A percentile compares a stretch with the other conserved stretches of the same genome.
Conservation (phyloP, 1,139 yeast genomes). For the Scheffersomyces illinoinensis region DNA sequence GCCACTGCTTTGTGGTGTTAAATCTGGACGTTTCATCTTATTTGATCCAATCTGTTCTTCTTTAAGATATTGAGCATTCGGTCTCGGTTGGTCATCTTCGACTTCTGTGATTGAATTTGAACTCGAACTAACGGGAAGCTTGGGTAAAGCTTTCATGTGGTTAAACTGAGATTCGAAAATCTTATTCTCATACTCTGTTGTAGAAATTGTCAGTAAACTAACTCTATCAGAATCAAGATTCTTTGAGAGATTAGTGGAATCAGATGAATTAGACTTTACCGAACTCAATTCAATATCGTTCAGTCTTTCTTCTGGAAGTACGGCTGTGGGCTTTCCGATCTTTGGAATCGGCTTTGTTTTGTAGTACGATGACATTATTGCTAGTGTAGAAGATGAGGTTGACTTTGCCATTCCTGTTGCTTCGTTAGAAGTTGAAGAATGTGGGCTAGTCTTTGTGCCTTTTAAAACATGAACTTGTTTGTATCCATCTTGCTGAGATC, state of each 20-base stretch:
- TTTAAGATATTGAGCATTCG: not conserved
- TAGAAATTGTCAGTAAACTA: slow-evolving; percentile 49
- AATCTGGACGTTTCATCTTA: not conserved
- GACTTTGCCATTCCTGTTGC: not conserved
- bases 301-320: not conserved
- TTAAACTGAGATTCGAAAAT: slow-evolving; percentile 54
- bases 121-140: slow-evolving; percentile 10
- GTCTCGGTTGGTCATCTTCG: not conserved
- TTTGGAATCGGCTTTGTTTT: slow-evolving; percentile 1
- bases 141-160: slow-evolving; percentile 30
- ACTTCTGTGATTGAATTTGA: not conserved
- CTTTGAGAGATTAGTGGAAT: not conserved
- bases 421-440: not conserved
- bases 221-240: slow-evolving; percentile 25
- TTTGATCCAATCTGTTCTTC: not conserved
- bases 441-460: not conserved
- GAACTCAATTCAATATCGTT: not conserved
- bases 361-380: not conserved
- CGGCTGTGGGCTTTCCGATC: not conserved
- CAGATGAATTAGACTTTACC: not conserved
- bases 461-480: slow-evolving; percentile 28
- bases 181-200: slow-evolving; percentile 56
- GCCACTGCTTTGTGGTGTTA: not conserved
- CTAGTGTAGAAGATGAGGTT: not conserved
- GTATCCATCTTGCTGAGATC: slow-evolving; percentile 32